Evolutionary conservation across 2,329 filamentous ascomycete genomes (phyloP).

Genomic region (Claviceps purpurea): DNA sequence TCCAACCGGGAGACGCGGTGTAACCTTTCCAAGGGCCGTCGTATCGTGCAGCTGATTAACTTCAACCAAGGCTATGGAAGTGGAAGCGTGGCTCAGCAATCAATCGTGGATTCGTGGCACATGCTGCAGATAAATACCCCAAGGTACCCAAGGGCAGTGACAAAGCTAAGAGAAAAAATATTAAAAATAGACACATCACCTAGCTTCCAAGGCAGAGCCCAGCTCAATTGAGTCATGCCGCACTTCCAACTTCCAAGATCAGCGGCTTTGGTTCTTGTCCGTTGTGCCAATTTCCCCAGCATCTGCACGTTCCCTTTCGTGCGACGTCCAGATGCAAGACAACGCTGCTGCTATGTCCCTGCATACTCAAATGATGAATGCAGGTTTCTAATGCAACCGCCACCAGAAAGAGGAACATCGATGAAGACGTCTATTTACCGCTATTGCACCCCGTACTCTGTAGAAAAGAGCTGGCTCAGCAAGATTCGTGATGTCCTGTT

Average conservation of each 20-base stretch:
- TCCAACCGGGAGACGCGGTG: not conserved
- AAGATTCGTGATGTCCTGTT: too few species aligned
- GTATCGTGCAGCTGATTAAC: not conserved
- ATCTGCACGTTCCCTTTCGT: not conserved
- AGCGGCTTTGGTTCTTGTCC: not conserved
- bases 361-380: not conserved
- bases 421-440: too few species aligned
- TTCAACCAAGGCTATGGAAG: not conserved
- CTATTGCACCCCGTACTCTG: too few species aligned
- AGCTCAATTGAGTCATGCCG: not conserved
- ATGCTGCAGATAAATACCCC: not conserved
- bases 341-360: not conserved
- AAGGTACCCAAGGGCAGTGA: too few species aligned
- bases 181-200: too few species aligned
- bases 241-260: not conserved
- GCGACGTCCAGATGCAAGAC: not conserved
- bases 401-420: too few species aligned
- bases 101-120: not conserved
- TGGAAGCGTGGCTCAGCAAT: not conserved
- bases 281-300: not conserved
- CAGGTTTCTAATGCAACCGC: too few species aligned
- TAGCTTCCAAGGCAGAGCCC: not conserved
- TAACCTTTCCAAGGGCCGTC: not conserved
- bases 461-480: too few species aligned
- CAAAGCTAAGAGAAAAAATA: too few species aligned